Percentiles rank a stretch among this genome's conserved stretches.
Evolutionary conservation across 2,329 filamentous ascomycete species (phyloP).

Genomic region (Falciphora oryzae): DNA sequence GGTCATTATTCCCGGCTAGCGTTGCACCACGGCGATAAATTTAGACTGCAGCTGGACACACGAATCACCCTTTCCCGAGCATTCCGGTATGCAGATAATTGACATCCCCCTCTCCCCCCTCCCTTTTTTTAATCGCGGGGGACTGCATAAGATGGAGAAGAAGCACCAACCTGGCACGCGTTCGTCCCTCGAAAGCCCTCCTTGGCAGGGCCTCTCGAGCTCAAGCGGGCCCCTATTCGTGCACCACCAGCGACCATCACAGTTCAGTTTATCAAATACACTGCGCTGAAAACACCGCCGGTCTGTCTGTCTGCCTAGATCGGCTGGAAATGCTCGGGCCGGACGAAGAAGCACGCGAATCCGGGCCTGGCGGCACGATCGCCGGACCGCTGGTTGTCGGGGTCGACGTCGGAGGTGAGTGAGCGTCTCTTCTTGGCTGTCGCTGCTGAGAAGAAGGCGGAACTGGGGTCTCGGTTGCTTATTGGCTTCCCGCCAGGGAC

Average conservation of each 20-base stretch:
- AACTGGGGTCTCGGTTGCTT: not conserved
- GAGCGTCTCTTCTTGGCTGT: not conserved
- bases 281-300: not conserved
- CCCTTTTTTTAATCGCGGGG: not conserved
- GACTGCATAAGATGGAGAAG: too few relatives aligned
- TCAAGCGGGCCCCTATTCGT: not conserved
- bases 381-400: slow-evolving; percentile 5
- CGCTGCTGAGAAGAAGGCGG: not conserved
- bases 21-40: not conserved
- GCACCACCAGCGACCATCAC: not conserved
- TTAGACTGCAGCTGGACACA: not conserved
- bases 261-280: not conserved
- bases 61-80: not conserved
- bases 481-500: slow-evolving; percentile 23
- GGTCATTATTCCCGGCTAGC: not conserved
- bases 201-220: not conserved
- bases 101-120: too few relatives aligned
- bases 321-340: not conserved
- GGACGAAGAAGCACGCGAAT: not conserved
- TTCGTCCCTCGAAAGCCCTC: not conserved
- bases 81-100: not conserved
- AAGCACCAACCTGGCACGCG: too few relatives aligned
- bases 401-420: slow-evolving; percentile 9
- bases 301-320: not conserved
- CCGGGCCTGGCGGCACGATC: not conserved